Base-by-base conservation (phyloP, 148 eudicot species). In the Chenopodium formosanum region DNA sequence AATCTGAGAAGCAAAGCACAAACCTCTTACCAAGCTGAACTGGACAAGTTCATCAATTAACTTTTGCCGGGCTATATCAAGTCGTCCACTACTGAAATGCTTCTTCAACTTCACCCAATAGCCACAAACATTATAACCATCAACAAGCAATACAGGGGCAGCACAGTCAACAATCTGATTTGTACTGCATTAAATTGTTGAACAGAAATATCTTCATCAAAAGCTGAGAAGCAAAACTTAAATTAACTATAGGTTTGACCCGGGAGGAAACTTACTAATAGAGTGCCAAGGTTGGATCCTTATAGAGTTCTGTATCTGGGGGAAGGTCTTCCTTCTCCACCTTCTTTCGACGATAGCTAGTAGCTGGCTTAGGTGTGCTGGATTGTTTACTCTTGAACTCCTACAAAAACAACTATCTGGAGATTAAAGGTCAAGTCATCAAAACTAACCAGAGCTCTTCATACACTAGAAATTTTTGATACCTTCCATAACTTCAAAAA, bases 121-220 rank as follows among this genome's bases (percentile, higher is more conserved):
- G 80, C 99, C 99, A 73, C 99, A 97, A 65, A 97, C 95, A 83
- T 97, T 97, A 82, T 97, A 97, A 56, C 98, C 99, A 90, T 97
- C 99, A 86, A 97, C 98, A 75, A 97, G 97, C 86, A 97, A 89
- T 81, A 97, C 98, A 78, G 99, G 97, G 77, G 79, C 89, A 80
- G 91, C 99, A 76, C 83, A 88, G 69, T 92, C 94, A 69, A 97
- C 12, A 13, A 90, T 94, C 88, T 94, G 93, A 77, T 91, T 88
- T 53, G 97, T 91, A 81, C 99, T 97, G 92, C 79, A 80, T 75
- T 80, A 82, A 48, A 85, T 71, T 67, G 70, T 67, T 82, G 31
- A 50, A 83, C 62, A 32, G n/a, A 65, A 50, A 37, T 78, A 64
- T 67, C 80, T 78, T 78, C 79, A 37, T 44, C 64, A 56, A 83